A percentile compares a stretch with the other conserved stretches of the same genome.
Evolutionary conservation across 208 protist species (phyloP).

Genomic region (Willaertia magna): DNA sequence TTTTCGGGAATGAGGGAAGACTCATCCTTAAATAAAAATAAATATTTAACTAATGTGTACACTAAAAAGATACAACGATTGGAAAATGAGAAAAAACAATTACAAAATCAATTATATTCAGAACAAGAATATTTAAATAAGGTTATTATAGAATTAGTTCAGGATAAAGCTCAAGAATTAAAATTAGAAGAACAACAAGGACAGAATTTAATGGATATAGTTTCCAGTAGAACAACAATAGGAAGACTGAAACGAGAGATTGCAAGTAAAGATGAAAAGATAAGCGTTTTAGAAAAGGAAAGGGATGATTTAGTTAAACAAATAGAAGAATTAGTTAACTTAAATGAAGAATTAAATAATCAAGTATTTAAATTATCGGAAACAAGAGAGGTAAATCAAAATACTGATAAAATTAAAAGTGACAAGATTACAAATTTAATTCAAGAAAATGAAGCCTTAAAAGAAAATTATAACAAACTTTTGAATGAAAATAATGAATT

Average conservation of each 20-base stretch:
- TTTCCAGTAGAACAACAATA: neutral
- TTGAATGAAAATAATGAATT: no score
- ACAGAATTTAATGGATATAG: neutral
- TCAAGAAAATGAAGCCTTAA: no score
- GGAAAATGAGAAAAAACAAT: neutral
- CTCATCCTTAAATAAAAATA: no score
- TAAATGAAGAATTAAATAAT: no score
- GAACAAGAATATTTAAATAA: neutral
- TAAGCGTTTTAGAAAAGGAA: neutral
- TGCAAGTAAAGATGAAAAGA: neutral
- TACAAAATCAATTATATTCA: neutral
- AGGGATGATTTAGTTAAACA: neutral
- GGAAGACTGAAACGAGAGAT: neutral
- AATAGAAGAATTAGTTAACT: neutral
- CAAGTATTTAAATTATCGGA: no score
- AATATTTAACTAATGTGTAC: no score
- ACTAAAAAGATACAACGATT: neutral
- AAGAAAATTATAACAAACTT: no score
- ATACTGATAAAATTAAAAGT: no score
- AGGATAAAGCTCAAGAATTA: neutral
- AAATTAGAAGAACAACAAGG: neutral
- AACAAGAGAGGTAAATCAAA: no score
- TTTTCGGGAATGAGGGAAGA: no score
- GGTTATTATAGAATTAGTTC: neutral
- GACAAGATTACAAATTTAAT: no score